Conservation (phyloP, 83 land plant genomes). For the Picea engelmannii region DNA sequence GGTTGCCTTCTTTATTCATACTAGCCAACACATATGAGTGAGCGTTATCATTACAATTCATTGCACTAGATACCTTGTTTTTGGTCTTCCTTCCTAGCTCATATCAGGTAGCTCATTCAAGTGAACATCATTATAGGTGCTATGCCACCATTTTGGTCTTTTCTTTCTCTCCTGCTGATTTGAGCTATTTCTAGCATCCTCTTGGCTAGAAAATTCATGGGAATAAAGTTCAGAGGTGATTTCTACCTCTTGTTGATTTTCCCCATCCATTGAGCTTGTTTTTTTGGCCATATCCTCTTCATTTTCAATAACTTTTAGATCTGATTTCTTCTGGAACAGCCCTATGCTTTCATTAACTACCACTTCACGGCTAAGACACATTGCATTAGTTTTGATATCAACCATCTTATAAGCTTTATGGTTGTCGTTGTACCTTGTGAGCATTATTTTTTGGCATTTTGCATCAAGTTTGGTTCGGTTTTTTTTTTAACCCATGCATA, state of each 20-base stretch:
- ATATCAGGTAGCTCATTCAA: neutral
- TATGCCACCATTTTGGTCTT: too few relatives aligned
- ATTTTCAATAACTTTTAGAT: neutral
- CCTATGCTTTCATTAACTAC: neutral
- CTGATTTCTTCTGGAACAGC: neutral
- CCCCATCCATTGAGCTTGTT: too few relatives aligned
- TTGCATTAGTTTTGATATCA: neutral
- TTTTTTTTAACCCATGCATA: neutral
- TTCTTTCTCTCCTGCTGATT: too few relatives aligned
- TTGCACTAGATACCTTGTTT: neutral
- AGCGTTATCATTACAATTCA: too few relatives aligned
- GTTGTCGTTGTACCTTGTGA: neutral
- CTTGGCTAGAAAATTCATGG: too few relatives aligned
- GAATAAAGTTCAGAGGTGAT: too few relatives aligned
- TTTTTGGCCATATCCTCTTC: too few relatives aligned
- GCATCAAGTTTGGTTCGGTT: neutral
- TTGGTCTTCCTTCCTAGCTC: neutral
- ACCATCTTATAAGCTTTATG: neutral
- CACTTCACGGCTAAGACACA: neutral
- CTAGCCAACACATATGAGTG: too few relatives aligned
- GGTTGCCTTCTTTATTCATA: too few relatives aligned
- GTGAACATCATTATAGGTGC: slow-evolving; percentile 2
- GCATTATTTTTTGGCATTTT: neutral
- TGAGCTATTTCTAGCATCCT: too few relatives aligned
- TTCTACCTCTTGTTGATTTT: too few relatives aligned